A percentile compares a stretch with the other conserved stretches of the same genome.
Evolutionary conservation across 164 flowering plant species (phyloP).

Genomic region (Umbellularia californica): DNA sequence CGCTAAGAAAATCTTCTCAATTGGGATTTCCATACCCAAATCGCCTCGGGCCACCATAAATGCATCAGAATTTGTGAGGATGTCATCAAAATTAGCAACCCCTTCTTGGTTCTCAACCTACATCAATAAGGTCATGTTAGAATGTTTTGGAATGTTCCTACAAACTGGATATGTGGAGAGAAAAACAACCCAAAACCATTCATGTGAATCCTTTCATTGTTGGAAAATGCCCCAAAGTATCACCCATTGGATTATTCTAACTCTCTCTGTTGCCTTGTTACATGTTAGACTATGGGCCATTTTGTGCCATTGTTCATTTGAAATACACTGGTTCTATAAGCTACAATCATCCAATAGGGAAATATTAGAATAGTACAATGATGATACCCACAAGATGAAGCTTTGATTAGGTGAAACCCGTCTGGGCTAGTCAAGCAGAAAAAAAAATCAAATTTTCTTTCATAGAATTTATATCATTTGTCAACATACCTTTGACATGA

Average conservation of each 20-base stretch:
- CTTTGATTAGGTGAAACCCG: not conserved
- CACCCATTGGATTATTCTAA: not conserved
- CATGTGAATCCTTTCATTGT: not conserved
- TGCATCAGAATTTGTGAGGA: conserved; percentile 79
- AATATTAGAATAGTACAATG: not conserved
- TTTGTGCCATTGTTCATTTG: not conserved
- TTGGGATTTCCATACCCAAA: conserved; percentile 89
- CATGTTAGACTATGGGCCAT: not conserved
- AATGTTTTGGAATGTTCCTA: not conserved
- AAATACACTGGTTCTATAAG: not conserved
- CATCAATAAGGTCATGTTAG: not conserved
- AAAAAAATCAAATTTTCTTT: not conserved
- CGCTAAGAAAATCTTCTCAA: conserved; percentile 81
- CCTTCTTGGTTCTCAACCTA: conserved; percentile 96
- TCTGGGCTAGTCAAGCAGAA: not conserved
- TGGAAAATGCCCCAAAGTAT: not conserved
- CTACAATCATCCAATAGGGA: not conserved
- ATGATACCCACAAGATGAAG: not conserved
- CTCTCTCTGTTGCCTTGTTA: not conserved
- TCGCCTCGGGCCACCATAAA: conserved; percentile 82
- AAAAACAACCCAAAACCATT: not conserved
- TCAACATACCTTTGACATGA: conserved; percentile 70
- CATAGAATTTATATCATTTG: not conserved
- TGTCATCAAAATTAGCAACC: conserved; percentile 86
- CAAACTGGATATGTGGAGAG: not conserved